Conservation (phyloP, 257 asterid species). For the Vinca minor region DNA sequence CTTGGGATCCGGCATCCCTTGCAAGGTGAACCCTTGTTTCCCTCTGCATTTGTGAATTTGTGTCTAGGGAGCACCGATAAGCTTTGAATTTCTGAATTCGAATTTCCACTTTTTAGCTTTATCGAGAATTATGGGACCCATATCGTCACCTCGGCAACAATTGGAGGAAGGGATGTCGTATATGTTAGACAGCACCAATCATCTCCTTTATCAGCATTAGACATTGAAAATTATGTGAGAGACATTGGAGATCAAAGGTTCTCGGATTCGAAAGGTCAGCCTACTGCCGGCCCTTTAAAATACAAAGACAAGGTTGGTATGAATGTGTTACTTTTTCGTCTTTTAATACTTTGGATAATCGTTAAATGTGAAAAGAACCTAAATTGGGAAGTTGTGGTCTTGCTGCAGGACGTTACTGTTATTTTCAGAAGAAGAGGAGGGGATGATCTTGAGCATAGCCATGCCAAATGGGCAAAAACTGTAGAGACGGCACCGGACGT, state of each 20-base stretch:
- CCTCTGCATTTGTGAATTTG: neutral
- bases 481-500: conserved; percentile 94
- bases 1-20: conserved; percentile 93
- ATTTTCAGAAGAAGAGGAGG: conserved; percentile 99
- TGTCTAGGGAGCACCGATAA: neutral
- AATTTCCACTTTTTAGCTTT: conserved; percentile 56
- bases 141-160: conserved; percentile 83
- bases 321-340: neutral
- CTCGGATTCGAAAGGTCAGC: conserved; percentile 59
- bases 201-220: conserved; percentile 66
- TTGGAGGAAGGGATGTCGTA: conserved; percentile 94
- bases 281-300: conserved; percentile 66
- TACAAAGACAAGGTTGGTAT: conserved; percentile 95
- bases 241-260: conserved; percentile 92
- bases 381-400: no score
- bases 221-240: conserved; percentile 73
- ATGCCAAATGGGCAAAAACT: conserved; percentile 77
- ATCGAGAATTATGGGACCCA: conserved; percentile 96
- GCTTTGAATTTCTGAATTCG: conserved; percentile 19
- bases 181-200: conserved; percentile 85
- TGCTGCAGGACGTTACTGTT: conserved; percentile 96
- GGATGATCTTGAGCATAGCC: conserved; percentile 97
- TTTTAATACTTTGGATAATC: neutral
- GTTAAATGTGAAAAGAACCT: no score
- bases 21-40: conserved; percentile 61